These are phyloP conservation scores for Marasmius sp. DNA, from an alignment of 1,284 basidiomycete species.

Conservation along the genomic window DNA sequence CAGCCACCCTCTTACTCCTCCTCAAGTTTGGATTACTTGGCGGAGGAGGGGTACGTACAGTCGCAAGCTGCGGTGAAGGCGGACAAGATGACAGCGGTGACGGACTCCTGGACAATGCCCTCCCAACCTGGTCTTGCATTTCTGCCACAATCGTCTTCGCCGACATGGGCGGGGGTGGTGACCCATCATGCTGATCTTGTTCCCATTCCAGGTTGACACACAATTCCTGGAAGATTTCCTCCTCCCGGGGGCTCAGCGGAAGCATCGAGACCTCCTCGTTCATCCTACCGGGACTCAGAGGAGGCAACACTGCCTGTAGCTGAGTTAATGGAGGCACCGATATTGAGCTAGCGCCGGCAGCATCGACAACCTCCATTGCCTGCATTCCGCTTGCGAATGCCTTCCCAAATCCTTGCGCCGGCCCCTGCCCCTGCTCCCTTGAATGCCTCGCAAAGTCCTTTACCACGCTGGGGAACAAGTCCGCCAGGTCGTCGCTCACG, in stretches of 20 bases:
- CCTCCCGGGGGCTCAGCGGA: slow-evolving; percentile 12
- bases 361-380: background rate
- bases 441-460: slow-evolving; percentile 4
- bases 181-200: background rate
- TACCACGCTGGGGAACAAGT: slow-evolving; percentile 10
- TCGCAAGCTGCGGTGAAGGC: slow-evolving; percentile 9
- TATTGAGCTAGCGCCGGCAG: slow-evolving; percentile 3
- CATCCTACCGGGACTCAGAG: background rate
- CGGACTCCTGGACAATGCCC: slow-evolving; percentile 1
- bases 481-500: slow-evolving; percentile 6
- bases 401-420: slow-evolving; percentile 6
- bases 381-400: background rate
- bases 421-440: background rate
- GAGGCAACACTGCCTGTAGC: background rate
- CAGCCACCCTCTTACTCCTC: background rate
- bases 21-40: background rate
- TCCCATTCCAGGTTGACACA: slow-evolving; percentile 17
- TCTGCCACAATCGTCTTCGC: background rate
- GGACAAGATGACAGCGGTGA: slow-evolving; percentile 13
- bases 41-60: slow-evolving; percentile 12
- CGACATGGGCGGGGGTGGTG: background rate
- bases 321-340: background rate
- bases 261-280: background rate
- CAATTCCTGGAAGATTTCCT: slow-evolving; percentile 15
- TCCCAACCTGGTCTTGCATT: background rate